Conservation (phyloP, 1,284 basidiomycete species). For the Marasmius fiardii region DNA sequence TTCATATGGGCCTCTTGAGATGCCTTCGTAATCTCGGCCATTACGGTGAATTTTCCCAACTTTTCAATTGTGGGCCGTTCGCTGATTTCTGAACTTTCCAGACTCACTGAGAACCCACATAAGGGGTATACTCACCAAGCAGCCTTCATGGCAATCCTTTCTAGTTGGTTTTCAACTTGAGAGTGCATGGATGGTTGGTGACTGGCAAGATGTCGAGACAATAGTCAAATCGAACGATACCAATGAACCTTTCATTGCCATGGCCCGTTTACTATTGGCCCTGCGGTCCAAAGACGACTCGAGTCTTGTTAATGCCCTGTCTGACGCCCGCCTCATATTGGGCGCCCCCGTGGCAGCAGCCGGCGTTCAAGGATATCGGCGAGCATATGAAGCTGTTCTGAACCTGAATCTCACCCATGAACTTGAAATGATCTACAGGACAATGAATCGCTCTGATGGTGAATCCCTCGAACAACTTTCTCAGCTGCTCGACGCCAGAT, state of each 20-base stretch:
- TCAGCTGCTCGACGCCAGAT: constrained; percentile 52
- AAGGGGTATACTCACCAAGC: constrained; percentile 82
- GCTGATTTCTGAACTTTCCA: constrained; percentile 27
- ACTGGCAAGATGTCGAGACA: constrained; percentile 80
- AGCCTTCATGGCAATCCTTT: constrained; percentile 81
- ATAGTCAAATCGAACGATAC: constrained; percentile 51
- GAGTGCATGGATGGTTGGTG: constrained; percentile 93
- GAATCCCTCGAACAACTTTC: constrained; percentile 41
- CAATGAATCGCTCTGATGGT: constrained; percentile 32
- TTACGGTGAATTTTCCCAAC: constrained; percentile 66
- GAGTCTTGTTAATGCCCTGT: constrained; percentile 51
- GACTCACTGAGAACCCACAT: constrained; percentile 97
- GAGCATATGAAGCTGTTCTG: constrained; percentile 85
- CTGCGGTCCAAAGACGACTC: constrained; percentile 57
- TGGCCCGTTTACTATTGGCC: constrained; percentile 82
- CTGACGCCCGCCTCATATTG: constrained; percentile 70
- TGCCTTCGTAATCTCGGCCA: constrained; percentile 96
- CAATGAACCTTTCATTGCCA: constrained; percentile 64
- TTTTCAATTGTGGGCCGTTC: not conserved
- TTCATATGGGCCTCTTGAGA: constrained; percentile 87
- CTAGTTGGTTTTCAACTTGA: constrained; percentile 89
- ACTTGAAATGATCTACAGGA: constrained; percentile 72
- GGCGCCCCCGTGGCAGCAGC: constrained; percentile 83
- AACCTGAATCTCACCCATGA: constrained; percentile 90
- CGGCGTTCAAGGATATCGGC: constrained; percentile 77